Evolutionary conservation across 768 basidiomycete species (phyloP), one percentile per base, ranked within the genome.

Genomic region (Collybia nuda): DNA sequence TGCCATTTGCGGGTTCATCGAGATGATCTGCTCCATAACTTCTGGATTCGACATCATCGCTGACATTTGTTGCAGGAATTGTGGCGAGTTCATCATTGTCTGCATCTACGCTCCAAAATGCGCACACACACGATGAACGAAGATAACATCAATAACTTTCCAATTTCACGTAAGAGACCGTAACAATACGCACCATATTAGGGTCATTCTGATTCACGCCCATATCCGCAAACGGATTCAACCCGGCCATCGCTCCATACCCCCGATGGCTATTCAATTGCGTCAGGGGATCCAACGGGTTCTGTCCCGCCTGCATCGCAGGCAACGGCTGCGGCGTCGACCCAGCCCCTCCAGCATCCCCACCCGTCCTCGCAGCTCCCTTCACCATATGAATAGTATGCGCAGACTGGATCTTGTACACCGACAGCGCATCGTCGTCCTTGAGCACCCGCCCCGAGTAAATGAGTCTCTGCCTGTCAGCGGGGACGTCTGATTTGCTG

Each of bases 361-460:
- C 32, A 11, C 32, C 32, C 0, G 81, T 64, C 6, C 86, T 79
- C 1, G 85, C 77, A 8, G 81, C 84, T 19, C 91, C 90, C 65
- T 95, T 96, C 60, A 94, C 94, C 90, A 93, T 93, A 66, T 93
- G 93, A 37, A 95, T 84, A 0, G 93, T 94, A 64, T 97, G 90
- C 2, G 81, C 77, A 0, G 87, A 81, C 62, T 91, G 89, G 51
- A 97, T 93, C 77, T 97, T 96, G 80, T 97, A 97, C 6, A 77
- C 75, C 1, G 88, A 84, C 8, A 97, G 74, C 11, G 66, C 61
- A 60, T 98, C 93, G 44, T 96, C 93, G 57, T 93, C 91, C 86
- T 93, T 60, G 32, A 32, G 32, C 9, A 32, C 32, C 7, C 32
- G 32, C 9, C 94, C 96, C 29, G 90, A 90, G 68, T 95, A 98